Percentiles rank a stretch among this genome's conserved stretches.
These are phyloP conservation scores for Pestalotiopsis sp. DNA, from an alignment of 2,329 filamentous ascomycete species.

Conservation along the genomic window DNA sequence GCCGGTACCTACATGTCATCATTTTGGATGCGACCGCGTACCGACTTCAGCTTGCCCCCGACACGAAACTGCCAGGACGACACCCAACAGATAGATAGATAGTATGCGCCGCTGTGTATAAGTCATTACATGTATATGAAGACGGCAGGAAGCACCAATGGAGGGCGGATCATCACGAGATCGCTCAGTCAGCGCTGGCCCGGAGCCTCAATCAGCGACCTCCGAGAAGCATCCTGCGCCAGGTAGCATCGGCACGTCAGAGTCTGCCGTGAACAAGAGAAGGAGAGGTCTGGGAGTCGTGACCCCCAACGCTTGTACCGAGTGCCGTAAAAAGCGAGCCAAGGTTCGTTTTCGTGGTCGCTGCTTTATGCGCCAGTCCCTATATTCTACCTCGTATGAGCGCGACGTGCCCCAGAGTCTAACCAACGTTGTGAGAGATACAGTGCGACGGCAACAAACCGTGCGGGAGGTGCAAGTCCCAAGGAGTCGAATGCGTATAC, in stretches of 20 bases:
- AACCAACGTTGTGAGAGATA: not conserved
- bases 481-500: slow-evolving; percentile 62
- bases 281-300: slow-evolving; percentile 58
- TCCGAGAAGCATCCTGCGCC: slow-evolving; percentile 23
- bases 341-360: slow-evolving; percentile 45
- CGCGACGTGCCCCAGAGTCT: not conserved
- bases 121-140: not conserved
- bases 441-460: slow-evolving; percentile 63
- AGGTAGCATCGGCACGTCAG: slow-evolving; percentile 5
- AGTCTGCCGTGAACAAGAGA: slow-evolving; percentile 47
- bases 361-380: not conserved
- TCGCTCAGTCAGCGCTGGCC: slow-evolving; percentile 19
- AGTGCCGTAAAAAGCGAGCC: slow-evolving; percentile 64
- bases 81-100: not conserved
- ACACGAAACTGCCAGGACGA: not conserved
- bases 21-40: not conserved
- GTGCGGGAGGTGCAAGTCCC: slow-evolving; percentile 56
- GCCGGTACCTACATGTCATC: not conserved
- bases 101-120: not conserved
- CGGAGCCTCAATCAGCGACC: slow-evolving; percentile 23
- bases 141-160: slow-evolving; percentile 23
- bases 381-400: slow-evolving; percentile 8
- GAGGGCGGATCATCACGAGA: slow-evolving; percentile 30
- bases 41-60: not conserved
- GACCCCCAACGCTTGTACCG: slow-evolving; percentile 63